A percentile compares a stretch with the other conserved stretches of the same genome.
Evolutionary conservation across 768 basidiomycete genomes (phyloP).

Genomic region (Kwoniella dejecticola): DNA sequence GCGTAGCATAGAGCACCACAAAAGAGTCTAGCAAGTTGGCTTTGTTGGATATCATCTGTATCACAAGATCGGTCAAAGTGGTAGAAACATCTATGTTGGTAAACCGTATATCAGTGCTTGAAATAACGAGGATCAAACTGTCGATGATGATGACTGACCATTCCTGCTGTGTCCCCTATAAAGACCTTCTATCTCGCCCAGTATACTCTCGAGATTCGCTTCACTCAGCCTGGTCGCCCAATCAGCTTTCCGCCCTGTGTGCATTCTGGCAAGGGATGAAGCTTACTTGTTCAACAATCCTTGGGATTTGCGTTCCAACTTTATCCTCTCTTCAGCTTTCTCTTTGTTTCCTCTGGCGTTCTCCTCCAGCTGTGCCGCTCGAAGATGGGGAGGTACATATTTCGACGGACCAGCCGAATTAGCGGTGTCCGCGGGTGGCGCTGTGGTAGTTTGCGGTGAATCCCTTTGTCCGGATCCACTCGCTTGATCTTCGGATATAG

Average conservation of each 20-base stretch:
- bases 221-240: conserved; percentile 72
- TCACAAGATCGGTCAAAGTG: conserved; percentile 71
- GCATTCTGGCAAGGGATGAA: neutral
- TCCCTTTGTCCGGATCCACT: neutral
- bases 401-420: conserved; percentile 47
- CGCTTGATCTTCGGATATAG: no score
- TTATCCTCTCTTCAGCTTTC: conserved; percentile 58
- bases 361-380: conserved; percentile 57
- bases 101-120: no score
- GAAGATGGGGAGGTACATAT: conserved; percentile 82
- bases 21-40: conserved; percentile 83
- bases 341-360: conserved; percentile 52
- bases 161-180: conserved; percentile 77
- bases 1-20: conserved; percentile 81
- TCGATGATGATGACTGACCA: conserved; percentile 60
- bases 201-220: conserved; percentile 75
- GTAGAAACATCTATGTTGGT: conserved; percentile 71
- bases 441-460: neutral
- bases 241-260: neutral
- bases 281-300: conserved; percentile 81
- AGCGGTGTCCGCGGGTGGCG: neutral
- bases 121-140: no score
- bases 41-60: conserved; percentile 76
- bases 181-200: conserved; percentile 71
- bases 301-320: conserved; percentile 75